Conservation (phyloP, 2,329 filamentous ascomycete species). For the Clonostachys rosea region DNA sequence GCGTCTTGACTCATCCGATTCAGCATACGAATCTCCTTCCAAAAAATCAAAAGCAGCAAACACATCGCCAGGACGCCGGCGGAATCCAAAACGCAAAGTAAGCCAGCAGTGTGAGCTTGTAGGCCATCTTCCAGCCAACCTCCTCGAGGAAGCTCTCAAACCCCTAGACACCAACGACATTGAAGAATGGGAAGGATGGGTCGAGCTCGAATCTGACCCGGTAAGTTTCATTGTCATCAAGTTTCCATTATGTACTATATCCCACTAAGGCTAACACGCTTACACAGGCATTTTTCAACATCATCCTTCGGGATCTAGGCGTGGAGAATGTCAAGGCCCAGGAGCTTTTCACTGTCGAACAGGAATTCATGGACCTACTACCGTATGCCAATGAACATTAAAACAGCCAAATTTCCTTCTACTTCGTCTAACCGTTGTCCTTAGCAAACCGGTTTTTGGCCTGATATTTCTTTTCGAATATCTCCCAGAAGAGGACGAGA, state of each 20-base stretch:
- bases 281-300: conserved; percentile 75
- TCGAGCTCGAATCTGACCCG: conserved; percentile 86
- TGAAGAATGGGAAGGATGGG: conserved; percentile 65
- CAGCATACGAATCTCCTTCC: too few relatives aligned
- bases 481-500: conserved; percentile 42
- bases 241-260: not conserved
- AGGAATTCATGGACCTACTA: conserved; percentile 55
- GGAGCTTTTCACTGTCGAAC: conserved; percentile 72
- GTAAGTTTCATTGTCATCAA: conserved; percentile 37
- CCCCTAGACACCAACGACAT: conserved; percentile 47
- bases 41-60: too few relatives aligned
- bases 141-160: conserved; percentile 37
- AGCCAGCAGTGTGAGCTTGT: conserved; percentile 17
- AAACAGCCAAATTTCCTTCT: not conserved
- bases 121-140: conserved; percentile 5
- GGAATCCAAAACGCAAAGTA: conserved; percentile 40
- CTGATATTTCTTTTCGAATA: conserved; percentile 87
- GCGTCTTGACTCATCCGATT: too few relatives aligned
- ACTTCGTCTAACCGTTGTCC: not conserved
- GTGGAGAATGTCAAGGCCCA: conserved; percentile 68
- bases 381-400: conserved; percentile 40
- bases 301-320: conserved; percentile 75
- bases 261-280: not conserved
- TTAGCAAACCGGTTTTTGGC: conserved; percentile 64
- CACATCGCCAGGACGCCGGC: conserved; percentile 5